Evolutionary conservation across 371 early-diverging fungal species (phyloP), one percentile per base, ranked within the genome.

Genomic region (Dichotomocladium elegans): DNA sequence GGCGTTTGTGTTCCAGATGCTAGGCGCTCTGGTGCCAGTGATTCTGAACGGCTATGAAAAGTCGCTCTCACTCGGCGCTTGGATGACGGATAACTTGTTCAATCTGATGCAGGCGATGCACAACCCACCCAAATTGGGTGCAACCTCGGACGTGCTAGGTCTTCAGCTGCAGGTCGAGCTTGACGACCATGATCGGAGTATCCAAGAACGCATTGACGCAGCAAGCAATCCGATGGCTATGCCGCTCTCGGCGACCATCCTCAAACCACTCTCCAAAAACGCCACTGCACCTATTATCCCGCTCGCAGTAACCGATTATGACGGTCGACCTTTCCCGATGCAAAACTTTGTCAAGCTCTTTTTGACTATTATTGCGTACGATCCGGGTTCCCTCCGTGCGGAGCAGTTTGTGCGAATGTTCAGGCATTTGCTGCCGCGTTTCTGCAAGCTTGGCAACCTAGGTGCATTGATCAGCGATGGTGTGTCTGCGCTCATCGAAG

Each of bases 1-100:
- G 45, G 63, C 87, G 0, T 86, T 86, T 63, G 68, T 86, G 1
- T 82, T 86, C 41, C 87, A 86, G 55, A 79, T 89, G 70, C 51
- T 86, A 19, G 87, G 87, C 4, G 60, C 74, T 6, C 56, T 86
- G 10, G 78, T 81, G 1, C 87, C 87, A 2, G 24, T 74, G 14
- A 80, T 82, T 30, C 70, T 86, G 3, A 70, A 63, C 8, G 74
- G 66, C 0, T 68, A 66, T 47, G 40, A 44, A 12, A 62, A 66
- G 28, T 78, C 78, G 0, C 44, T 55, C 0, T 56, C 55, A 8
- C 40, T 72, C 2, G 78, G 78, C 9, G 49, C 55, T 3, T 74
- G 74, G 72, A 74, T 78, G 74, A 40, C 60, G 1, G 72, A 78
- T 27, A 74, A 74, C 19, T 40, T 78, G 3, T 78, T 68, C 55